Base-by-base conservation (phyloP, 805 yeast genomes). In the Spathaspora girioi region DNA sequence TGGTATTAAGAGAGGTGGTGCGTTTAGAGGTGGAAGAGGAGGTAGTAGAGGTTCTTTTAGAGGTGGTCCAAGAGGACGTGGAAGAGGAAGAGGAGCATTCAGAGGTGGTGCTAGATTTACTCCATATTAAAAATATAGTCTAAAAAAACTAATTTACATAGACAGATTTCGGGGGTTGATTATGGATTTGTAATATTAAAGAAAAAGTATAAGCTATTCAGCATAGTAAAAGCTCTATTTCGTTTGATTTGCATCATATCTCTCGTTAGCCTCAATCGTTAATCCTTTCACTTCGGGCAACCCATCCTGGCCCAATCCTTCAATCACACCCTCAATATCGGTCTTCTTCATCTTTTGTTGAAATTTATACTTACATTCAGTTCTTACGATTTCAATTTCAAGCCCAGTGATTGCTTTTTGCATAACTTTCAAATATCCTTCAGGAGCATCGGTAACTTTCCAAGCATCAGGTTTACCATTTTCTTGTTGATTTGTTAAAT, bases 361-460 rank as follows among this genome's bases (percentile, higher is more conserved):
- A 55, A 82, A 73, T 61, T 84, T 84, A 67, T 75, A 81, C 63
- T 82, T 82, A 47, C 80, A 78, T 56, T 81, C 78, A 7, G 72
- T 63, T 15, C 67, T 62, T 2, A 60, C 60, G 31, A 84, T 76
- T 51, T 76, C 80, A 50, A 84, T 74, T 58, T 79, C 78, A 38
- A 84, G 59, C 0, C 88, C 89, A 17, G 75, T 76, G 53, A 84
- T 82, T 12, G 76, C 75, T 56, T 77, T 80, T 54, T 75, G 69
- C 69, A 72, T 54, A 2, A 69, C 52, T 23, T 70, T 70, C 31
- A 77, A 43, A 54, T 79, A 81, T 2, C 60, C 62, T 45, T 70
- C 79, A 0, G 86, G 86, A 0, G 89, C 84, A 43, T 85, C 86
- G 9, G 64, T 55, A 6, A 84, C 78, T 49, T 69, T 71, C 89